These are phyloP conservation scores for Centrapalus pauciflorus DNA, from an alignment of 129 eudicot genomes.

Conservation along the genomic window DNA sequence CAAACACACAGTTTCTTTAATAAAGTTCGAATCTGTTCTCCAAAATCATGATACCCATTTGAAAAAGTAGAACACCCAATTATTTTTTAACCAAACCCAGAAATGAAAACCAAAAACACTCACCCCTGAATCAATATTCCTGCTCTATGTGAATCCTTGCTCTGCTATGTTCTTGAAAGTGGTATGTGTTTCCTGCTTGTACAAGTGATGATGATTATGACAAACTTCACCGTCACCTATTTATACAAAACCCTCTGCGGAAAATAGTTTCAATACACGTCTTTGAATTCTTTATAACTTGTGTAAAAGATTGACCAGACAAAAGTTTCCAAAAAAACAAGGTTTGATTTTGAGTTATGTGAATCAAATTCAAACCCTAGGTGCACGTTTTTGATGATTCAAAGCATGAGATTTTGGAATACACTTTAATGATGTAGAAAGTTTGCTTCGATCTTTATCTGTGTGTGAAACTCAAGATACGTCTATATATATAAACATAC, in stretches of 20 bases:
- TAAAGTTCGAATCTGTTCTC: background rate
- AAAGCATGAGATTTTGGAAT: constrained; percentile 41
- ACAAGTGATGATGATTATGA: constrained; percentile 15
- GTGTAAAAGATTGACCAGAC: constrained; percentile 33
- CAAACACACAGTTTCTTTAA: background rate
- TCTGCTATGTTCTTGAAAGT: background rate
- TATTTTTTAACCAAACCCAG: constrained; percentile 1
- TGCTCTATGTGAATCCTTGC: constrained; percentile 10
- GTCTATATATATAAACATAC: background rate
- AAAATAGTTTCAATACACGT: constrained; percentile 23
- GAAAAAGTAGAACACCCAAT: background rate
- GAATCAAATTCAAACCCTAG: constrained; percentile 12
- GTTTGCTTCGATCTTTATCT: constrained; percentile 1
- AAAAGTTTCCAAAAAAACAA: background rate
- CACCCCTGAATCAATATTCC: constrained; percentile 21
- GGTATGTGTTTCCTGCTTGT: constrained; percentile 5
- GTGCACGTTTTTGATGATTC: constrained; percentile 32
- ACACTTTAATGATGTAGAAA: constrained; percentile 19
- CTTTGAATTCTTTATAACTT: constrained; percentile 30
- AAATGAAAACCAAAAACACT: constrained; percentile 16
- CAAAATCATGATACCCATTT: constrained; percentile 11
- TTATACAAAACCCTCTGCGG: constrained; percentile 29
- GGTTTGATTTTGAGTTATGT: constrained; percentile 20
- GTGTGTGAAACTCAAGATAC: constrained; percentile 10
- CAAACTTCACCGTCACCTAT: constrained; percentile 11